Base-by-base conservation (phyloP, 306 rosid species). In the Sindora glabra region DNA sequence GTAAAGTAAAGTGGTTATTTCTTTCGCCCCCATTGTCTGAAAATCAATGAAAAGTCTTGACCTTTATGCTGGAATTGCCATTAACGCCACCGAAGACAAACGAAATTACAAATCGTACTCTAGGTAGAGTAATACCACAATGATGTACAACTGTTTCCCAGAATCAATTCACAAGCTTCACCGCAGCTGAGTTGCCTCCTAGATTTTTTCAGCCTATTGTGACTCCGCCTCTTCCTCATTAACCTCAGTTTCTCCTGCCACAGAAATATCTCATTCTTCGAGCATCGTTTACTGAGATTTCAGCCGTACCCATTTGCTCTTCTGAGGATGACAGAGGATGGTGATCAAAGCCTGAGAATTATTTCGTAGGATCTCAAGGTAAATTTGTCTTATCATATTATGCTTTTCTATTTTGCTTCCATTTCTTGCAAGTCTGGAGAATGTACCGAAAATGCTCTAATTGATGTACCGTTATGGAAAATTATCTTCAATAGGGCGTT, bases 281-380 rank as follows among this genome's bases (percentile, higher is more conserved):
- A 46, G 26, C 27, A 54, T 21, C 29, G 15, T 23, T 40, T 46
- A 12, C 72, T 12, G 0, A 46, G 10, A 48, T 3, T 16, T 30
- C 34, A 15, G 48, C 36, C 47, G 26, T 62, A 25, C 27, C 59
- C 60, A 24, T 4, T 9, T 15, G 59, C 41, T 48, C 13, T 48
- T 14, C 29, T 17, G 41, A 17, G 2, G 38, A 48, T 64, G 55
- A 42, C 23, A 9, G 26, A 42, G 49, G 25, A 59, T 44, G 16
- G 48, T 67, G 14, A 52, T 19, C 37, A 27, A 27, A 58, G 62
- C 24, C 19, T 41, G 56, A 5, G 10, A 16, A 40, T 37, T 14
- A 13, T 18, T 41, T 56, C 36, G 2, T 29, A 38, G 65, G 24
- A 25, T 62, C 49, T 62, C 24, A 23, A 50, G 72, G 68, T 72